A percentile compares a stretch with the other conserved stretches of the same genome.
Conservation (phyloP, 164 flowering plant species). For the Sedum album region DNA sequence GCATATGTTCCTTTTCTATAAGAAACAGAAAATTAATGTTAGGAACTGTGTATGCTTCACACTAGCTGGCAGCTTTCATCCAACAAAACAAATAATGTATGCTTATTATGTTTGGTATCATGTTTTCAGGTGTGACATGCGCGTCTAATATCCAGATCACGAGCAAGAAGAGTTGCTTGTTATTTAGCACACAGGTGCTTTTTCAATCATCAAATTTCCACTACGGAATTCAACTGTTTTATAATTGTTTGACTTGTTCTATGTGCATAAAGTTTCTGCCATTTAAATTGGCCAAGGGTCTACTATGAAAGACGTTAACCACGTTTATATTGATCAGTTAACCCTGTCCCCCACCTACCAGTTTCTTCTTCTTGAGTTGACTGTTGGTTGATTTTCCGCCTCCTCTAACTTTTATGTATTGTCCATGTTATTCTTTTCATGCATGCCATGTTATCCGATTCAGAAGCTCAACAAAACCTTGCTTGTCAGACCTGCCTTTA, state of each 20-base stretch:
- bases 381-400: neutral
- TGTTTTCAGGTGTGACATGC: neutral
- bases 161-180: neutral
- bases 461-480: neutral
- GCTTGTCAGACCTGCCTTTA: neutral
- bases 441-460: no score
- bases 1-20: no score
- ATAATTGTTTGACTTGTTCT: neutral
- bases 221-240: neutral
- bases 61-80: neutral
- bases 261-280: neutral
- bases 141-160: neutral
- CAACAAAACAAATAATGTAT: neutral
- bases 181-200: constrained; percentile 2
- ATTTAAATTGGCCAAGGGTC: neutral
- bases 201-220: neutral
- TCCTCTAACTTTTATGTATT: neutral
- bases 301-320: no score
- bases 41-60: neutral
- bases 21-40: neutral
- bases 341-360: no score
- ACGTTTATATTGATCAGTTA: no score
- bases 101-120: neutral
- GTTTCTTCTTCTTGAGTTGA: neutral
- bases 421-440: neutral